phyloP scores from a whole-genome alignment of 176 grass and related monocot species.

The Tuctoria greenei region DNA sequence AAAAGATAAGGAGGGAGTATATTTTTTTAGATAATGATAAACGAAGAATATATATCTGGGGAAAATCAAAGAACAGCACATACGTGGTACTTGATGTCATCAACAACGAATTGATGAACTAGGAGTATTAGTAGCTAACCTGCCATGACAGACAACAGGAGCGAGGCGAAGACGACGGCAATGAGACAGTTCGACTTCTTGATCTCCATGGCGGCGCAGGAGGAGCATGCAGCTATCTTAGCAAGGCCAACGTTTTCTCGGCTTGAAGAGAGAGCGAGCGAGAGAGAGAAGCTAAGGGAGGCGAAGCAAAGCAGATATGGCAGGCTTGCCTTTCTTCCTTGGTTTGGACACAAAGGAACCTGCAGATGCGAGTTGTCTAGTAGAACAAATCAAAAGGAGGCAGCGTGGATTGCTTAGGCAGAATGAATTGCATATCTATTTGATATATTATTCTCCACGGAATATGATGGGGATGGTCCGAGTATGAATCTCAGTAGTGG shows the following conservation, averaged over 20 bases:
- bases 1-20: too few species aligned
- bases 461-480: slow-evolving; percentile 48
- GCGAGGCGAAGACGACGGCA: slow-evolving; percentile 29
- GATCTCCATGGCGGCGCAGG: slow-evolving; percentile 36
- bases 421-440: neutral
- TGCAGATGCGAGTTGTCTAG: slow-evolving; percentile 47
- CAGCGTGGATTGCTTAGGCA: slow-evolving; percentile 1
- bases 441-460: slow-evolving; percentile 6
- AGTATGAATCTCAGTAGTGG: slow-evolving; percentile 61
- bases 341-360: slow-evolving; percentile 67
- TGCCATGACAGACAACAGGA: slow-evolving; percentile 48
- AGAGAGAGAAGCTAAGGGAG: neutral
- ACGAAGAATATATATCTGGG: too few species aligned
- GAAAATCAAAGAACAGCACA: too few species aligned
- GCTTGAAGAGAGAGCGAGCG: slow-evolving; percentile 26
- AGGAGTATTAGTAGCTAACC: slow-evolving; percentile 32
- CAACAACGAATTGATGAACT: neutral
- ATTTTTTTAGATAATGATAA: too few species aligned
- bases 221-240: slow-evolving; percentile 19
- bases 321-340: slow-evolving; percentile 53
- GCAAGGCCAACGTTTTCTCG: neutral
- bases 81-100: neutral
- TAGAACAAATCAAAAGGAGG: slow-evolving; percentile 33
- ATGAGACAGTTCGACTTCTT: slow-evolving; percentile 39
- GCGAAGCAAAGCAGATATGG: neutral